phyloP scores from a whole-genome alignment of 1,139 yeast genomes.

The Yamadazyma songkhlaensis region DNA sequence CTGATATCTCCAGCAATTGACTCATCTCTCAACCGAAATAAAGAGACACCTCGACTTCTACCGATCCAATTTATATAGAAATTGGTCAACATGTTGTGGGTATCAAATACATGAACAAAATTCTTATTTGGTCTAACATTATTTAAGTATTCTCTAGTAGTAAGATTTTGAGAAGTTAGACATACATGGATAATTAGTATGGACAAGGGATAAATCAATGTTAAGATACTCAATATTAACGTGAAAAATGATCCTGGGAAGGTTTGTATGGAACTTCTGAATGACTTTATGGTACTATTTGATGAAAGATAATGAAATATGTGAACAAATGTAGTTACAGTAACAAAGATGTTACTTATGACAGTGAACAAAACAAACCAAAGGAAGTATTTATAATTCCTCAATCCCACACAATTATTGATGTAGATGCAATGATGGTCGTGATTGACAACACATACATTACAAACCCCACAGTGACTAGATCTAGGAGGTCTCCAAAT shows the following conservation, averaged over 20 bases:
- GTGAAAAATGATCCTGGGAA: slow-evolving; percentile 49
- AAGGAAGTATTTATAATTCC: slow-evolving; percentile 34
- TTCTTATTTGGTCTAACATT: slow-evolving; percentile 23
- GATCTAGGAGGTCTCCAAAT: slow-evolving; percentile 48
- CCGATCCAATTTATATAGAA: slow-evolving; percentile 47
- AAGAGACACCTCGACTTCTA: slow-evolving; percentile 45
- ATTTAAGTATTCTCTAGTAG: slow-evolving; percentile 67
- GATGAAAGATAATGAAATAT: slow-evolving; percentile 22
- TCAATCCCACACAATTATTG: slow-evolving; percentile 39
- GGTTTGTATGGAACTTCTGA: slow-evolving; percentile 21
- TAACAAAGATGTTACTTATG: slow-evolving; percentile 20
- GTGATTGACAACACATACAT: slow-evolving; percentile 41
- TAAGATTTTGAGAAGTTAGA: slow-evolving; percentile 56
- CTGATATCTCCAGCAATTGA: slow-evolving; percentile 45
- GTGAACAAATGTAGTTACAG: slow-evolving; percentile 26
- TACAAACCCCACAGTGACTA: slow-evolving; percentile 43
- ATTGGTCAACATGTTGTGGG: slow-evolving; percentile 35
- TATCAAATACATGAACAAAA: slow-evolving; percentile 45
- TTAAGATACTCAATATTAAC: slow-evolving; percentile 42
- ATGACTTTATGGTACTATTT: slow-evolving; percentile 10
- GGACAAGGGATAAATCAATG: slow-evolving; percentile 52
- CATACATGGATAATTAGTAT: slow-evolving; percentile 53
- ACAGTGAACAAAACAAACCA: slow-evolving; percentile 36
- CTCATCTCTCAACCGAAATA: slow-evolving; percentile 32
- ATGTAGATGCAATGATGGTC: slow-evolving; percentile 43